A percentile compares a stretch with the other conserved stretches of the same genome.
phyloP scores from a whole-genome alignment of 768 basidiomycete genomes.

The Imleria badia region DNA sequence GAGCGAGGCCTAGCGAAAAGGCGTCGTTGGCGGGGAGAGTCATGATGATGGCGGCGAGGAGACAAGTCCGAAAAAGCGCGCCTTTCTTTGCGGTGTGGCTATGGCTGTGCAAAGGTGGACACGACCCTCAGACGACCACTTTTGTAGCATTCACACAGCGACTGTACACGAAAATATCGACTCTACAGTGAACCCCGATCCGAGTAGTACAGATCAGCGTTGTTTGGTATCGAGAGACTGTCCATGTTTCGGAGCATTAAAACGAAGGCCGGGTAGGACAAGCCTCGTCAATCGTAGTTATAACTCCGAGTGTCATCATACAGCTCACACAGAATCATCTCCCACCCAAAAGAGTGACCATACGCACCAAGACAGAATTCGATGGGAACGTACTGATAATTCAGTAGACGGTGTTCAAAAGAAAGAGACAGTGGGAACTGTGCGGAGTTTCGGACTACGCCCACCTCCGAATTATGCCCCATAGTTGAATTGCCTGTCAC shows the following conservation, averaged over 20 bases:
- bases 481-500: too few species aligned
- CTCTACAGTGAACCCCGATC: slow-evolving; percentile 35
- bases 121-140: not conserved
- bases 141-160: not conserved
- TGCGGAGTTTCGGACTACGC: too few species aligned
- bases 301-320: slow-evolving; percentile 54
- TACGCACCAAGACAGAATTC: too few species aligned
- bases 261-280: slow-evolving; percentile 69
- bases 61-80: not conserved
- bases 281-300: slow-evolving; percentile 81
- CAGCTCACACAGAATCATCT: too few species aligned
- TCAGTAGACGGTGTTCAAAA: too few species aligned
- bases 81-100: not conserved
- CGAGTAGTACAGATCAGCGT: slow-evolving; percentile 31
- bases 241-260: slow-evolving; percentile 81
- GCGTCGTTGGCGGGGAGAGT: slow-evolving; percentile 37
- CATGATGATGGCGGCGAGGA: slow-evolving; percentile 23
- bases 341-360: too few species aligned
- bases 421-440: too few species aligned
- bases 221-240: slow-evolving; percentile 60
- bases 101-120: slow-evolving; percentile 18
- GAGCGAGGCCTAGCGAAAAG: slow-evolving; percentile 35
- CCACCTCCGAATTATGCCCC: too few species aligned
- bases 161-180: slow-evolving; percentile 17
- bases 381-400: too few species aligned